Evolutionary conservation across 2,329 filamentous ascomycete genomes (phyloP).

Genomic region (Aspergillus neotritici): DNA sequence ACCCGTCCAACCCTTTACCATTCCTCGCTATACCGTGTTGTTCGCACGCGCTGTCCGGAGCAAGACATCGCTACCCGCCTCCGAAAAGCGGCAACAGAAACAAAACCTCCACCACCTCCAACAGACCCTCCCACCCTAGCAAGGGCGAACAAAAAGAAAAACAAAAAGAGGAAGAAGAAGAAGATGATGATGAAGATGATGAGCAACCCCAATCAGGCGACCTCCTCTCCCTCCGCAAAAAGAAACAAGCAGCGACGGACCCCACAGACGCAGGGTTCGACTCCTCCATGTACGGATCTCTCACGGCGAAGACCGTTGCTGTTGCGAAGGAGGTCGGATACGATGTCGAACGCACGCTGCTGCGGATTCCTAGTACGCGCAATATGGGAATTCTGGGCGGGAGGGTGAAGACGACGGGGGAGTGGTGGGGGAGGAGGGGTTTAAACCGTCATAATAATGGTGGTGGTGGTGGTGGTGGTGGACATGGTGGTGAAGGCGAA

Average conservation of each 20-base stretch:
- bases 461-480: constrained; percentile 1
- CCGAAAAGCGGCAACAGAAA: constrained; percentile 7
- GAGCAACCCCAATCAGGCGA: constrained; percentile 34
- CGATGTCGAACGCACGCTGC: constrained; percentile 71
- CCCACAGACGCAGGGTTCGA: constrained; percentile 30
- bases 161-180: constrained; percentile 28
- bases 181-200: constrained; percentile 5
- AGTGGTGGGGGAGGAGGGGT: constrained; percentile 34
- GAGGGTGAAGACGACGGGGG: constrained; percentile 17
- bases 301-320: constrained; percentile 70
- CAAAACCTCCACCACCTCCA: background rate
- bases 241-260: constrained; percentile 24
- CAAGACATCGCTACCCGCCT: constrained; percentile 55
- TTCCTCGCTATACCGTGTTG: constrained; percentile 96
- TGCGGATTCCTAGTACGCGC: constrained; percentile 86
- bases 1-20: constrained; percentile 56
- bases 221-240: constrained; percentile 34
- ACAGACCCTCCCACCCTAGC: background rate
- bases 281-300: constrained; percentile 71
- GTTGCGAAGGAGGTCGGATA: constrained; percentile 70
- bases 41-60: constrained; percentile 77
- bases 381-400: constrained; percentile 78
- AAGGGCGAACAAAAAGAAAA: background rate
- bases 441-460: background rate
- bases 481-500: constrained; percentile 52